Base-by-base conservation (phyloP, 2,329 filamentous ascomycete genomes). In the Fusarium cicatricum region DNA sequence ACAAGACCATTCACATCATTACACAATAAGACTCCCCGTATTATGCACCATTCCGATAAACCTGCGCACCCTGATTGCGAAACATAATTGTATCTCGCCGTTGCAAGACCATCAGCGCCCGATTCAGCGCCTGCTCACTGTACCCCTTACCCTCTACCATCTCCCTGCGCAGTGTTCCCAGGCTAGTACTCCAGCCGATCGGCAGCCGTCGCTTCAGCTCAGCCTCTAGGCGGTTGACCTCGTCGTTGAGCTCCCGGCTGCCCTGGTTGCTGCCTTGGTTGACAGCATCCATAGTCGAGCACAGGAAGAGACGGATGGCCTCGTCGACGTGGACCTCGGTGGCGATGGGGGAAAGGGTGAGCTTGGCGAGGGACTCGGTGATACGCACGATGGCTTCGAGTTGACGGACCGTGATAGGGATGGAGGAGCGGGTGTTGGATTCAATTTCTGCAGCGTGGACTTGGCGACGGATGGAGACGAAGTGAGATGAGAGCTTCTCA, bases 361-460 rank as follows among this genome's bases (percentile, higher is more conserved):
- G 81, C 75, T 99, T 99, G 52, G 95, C 95, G 2, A 99, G 85
- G 0, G 95, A 92, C 74, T 99, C 95, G 3, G 93, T 96, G 70
- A 99, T 98, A 72, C 95, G 94, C 61, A 98, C 90, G 65, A 99
- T 96, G 69, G 94, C 94, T 76, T 99, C 95, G 6, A 99, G 85
- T 74, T 99, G 95, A 74, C 95, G 92, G 45, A 99, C 91, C 0
- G 95, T 99, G 75, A 99, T 99, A 45, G 95, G 95, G 68, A 99
- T 98, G 16, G 90, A 95, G 7, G 91, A 96, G 15, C 95, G 90
- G 34, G 90, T 84, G 74, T 97, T 96, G 60, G 93, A 90, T 70
- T 96, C 90, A 38, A 96, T 82, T 74, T 99, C 95, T 1, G 91
- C 89, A 19, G 91, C 89, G 74, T 97, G 94, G 7, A 99, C 92